Evolutionary conservation across 2,329 filamentous ascomycete genomes (phyloP), one percentile per base, ranked within the genome.

Genomic region (Penicillium sp.): DNA sequence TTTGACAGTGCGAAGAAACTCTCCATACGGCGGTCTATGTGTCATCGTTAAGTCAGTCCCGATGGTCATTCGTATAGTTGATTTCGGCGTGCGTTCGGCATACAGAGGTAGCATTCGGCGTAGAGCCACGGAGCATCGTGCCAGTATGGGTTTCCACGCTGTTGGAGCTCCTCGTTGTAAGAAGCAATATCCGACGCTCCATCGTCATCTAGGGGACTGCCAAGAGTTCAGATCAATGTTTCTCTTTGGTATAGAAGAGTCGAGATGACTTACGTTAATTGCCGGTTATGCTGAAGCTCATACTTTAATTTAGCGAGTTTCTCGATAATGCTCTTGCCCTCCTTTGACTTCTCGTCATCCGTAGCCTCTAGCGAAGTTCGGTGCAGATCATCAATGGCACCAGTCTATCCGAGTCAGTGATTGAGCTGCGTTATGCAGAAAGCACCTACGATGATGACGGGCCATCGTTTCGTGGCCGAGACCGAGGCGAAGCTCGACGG

Each of bases 351-450:
- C 51, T 82, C 72, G 7, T 68, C 63, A 8, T 83, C 71, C 44
- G 89, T 82, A 31, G 72, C 63, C 29, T 67, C 57, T 24, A 60
- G 63, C 4, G 74, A 66, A 2, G 69, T 70, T 13, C 88, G 87
- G 73, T 95, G 90, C n/a, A 95, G 79, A 69, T 97, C 92, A 68
- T 98, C 92, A 64, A 98, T 93, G 48, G 87, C 88, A 67, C 90
- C 83, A 13, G 93, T 97, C 89, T 95, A 54, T 23, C 38, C 3
- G 13, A 15, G 37, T 55, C 40, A 55, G 49, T 33, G 41, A 42
- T 32, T 42, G 12, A 35, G n/a, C 20, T 4, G 42, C 50, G 32
- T 18, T 28, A 25, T 24, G 7, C 20, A 35, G 15, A 7, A 24
- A 25, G n/a, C 41, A 66, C 81, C 68, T 63, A 95, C 89, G 61